Percentiles rank a stretch among this genome's conserved stretches.
Conservation (phyloP, 139 green algal genomes). For the Chlamydomonas applanata region DNA sequence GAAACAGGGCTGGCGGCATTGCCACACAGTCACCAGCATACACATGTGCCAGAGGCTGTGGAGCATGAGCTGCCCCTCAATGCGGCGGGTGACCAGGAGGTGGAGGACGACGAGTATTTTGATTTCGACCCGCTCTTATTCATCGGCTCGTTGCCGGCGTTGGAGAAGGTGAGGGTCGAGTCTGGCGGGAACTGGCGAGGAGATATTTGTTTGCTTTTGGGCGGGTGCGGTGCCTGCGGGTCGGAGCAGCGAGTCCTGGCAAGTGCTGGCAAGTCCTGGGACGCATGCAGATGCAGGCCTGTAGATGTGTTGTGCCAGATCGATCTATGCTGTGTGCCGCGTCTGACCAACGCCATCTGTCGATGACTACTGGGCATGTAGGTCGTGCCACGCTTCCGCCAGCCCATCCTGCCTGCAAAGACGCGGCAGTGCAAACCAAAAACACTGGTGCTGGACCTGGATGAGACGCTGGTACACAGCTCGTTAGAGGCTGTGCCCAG, state of each 20-base stretch:
- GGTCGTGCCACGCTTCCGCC: slow-evolving; percentile 23
- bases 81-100: background rate
- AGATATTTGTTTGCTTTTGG: too few species aligned
- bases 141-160: slow-evolving; percentile 38
- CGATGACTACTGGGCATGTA: too few species aligned
- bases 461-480: slow-evolving; percentile 97
- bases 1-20: too few species aligned
- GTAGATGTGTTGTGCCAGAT: too few species aligned
- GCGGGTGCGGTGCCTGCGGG: too few species aligned
- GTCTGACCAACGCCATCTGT: too few species aligned
- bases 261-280: too few species aligned
- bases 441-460: slow-evolving; percentile 90
- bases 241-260: too few species aligned
- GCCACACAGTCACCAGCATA: too few species aligned
- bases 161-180: slow-evolving; percentile 15
- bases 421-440: slow-evolving; percentile 54
- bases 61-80: slow-evolving; percentile 1
- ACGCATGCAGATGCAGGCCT: too few species aligned
- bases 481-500: slow-evolving; percentile 82
- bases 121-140: slow-evolving; percentile 48
- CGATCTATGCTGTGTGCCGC: too few species aligned
- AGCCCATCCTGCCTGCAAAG: slow-evolving; percentile 27
- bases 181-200: too few species aligned
- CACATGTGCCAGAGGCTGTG: slow-evolving; percentile 1
- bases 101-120: slow-evolving; percentile 11